Conservation (phyloP, 23 red algal genomes). For the Gracilaria caudata region DNA sequence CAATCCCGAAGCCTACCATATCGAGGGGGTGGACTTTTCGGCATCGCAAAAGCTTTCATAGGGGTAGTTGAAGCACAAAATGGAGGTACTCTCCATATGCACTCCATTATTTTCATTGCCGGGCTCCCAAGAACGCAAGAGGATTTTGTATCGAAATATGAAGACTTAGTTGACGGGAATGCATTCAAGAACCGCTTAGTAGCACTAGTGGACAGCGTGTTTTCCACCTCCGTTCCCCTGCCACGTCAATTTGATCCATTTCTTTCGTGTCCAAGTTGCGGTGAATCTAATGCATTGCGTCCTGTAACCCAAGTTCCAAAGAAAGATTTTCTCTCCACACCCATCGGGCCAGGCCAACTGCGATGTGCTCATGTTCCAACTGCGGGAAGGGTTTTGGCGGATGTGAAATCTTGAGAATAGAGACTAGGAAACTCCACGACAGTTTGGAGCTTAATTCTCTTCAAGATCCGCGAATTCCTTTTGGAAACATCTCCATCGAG, state of each 20-base stretch:
- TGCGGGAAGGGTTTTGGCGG: neutral
- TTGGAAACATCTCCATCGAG: neutral
- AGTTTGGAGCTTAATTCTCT: neutral
- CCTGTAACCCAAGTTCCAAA: no score
- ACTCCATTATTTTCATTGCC: conserved; percentile 1
- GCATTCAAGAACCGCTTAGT: neutral
- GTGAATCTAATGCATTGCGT: no score
- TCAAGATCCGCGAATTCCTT: neutral
- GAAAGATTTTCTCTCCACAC: no score
- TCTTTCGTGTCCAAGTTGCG: no score
- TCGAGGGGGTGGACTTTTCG: neutral
- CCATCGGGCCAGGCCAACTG: no score
- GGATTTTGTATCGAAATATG: neutral
- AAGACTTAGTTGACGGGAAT: neutral
- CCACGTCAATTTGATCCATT: no score
- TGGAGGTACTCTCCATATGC: neutral
- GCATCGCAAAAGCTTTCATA: neutral
- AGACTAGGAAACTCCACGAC: neutral
- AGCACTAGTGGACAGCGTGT: neutral
- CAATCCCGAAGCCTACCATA: neutral
- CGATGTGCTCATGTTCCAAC: no score
- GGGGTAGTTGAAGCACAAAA: neutral
- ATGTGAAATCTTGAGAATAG: neutral
- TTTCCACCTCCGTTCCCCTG: neutral
- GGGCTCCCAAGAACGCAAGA: conserved; percentile 1